Conservation (phyloP, 2,329 filamentous ascomycete species). For the Clarireedia sp. region DNA sequence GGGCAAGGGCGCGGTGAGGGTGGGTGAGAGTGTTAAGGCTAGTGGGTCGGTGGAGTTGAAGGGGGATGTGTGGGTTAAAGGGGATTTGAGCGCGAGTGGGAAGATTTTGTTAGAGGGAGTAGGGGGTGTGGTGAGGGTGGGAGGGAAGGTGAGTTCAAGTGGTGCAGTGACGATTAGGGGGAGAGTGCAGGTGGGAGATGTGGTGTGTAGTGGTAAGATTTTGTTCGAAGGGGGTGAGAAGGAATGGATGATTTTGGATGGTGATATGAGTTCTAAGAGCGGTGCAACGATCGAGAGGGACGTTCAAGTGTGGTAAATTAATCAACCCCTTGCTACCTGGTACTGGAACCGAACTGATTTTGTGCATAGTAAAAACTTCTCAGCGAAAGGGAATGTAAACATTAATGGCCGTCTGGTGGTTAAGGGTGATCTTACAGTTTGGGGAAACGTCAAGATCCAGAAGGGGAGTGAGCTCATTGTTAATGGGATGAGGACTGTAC, state of each 20-base stretch:
- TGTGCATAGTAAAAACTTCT: conserved; percentile 10
- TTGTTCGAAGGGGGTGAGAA: conserved; percentile 1
- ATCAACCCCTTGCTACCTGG: background rate
- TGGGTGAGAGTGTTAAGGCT: conserved; percentile 7
- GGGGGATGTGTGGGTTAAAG: conserved; percentile 12
- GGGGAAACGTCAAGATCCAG: conserved; percentile 14
- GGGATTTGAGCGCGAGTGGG: conserved; percentile 12
- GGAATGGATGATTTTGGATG: conserved; percentile 8
- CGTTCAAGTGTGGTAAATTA: conserved; percentile 15
- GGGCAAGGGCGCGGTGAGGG: conserved; percentile 7
- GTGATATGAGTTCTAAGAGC: conserved; percentile 8
- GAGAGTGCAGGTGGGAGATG: conserved; percentile 8
- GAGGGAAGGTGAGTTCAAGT: conserved; percentile 10
- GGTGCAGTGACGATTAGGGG: background rate
- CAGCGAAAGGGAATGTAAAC: conserved; percentile 9
- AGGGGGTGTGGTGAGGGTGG: conserved; percentile 11
- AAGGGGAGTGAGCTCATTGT: conserved; percentile 16
- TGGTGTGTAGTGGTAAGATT: conserved; percentile 16
- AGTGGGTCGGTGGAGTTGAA: conserved; percentile 11
- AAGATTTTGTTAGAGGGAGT: conserved; percentile 9
- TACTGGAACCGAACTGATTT: background rate
- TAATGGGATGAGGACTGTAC: conserved; percentile 21
- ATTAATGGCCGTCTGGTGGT: conserved; percentile 18
- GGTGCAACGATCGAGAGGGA: background rate
- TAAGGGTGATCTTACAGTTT: conserved; percentile 18